Evolutionary conservation across 2,329 filamentous ascomycete genomes (phyloP).

Genomic region (Phyllosticta citrichinensis): DNA sequence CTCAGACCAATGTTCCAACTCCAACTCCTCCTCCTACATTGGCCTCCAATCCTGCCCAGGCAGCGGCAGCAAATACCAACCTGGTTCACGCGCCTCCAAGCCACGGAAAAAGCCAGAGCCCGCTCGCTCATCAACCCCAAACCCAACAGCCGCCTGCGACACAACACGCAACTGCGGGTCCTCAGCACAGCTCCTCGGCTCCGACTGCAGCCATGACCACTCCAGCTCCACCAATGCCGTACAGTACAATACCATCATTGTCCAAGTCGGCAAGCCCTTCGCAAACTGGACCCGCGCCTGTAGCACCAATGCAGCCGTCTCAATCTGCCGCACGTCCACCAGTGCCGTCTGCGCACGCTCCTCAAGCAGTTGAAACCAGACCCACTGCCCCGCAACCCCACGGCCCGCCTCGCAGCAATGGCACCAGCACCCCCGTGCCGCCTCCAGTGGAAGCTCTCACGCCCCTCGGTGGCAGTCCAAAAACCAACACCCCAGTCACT

Average conservation of each 20-base stretch:
- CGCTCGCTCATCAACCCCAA: not conserved
- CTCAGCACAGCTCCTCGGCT: not conserved
- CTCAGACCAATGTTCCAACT: not conserved
- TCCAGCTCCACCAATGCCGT: not conserved
- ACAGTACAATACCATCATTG: not conserved
- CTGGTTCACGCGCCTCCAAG: not conserved
- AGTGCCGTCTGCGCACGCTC: not conserved
- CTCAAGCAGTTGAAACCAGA: not conserved
- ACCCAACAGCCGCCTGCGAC: not conserved
- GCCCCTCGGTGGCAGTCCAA: constrained; percentile 3
- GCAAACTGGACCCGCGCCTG: not conserved
- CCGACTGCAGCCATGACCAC: not conserved
- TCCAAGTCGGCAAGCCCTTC: not conserved
- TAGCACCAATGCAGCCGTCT: not conserved
- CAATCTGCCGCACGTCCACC: not conserved
- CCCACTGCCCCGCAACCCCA: not conserved
- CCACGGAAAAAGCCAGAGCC: not conserved
- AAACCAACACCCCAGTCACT: not conserved
- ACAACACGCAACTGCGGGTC: not conserved
- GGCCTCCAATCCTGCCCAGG: not conserved
- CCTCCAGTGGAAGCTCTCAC: constrained; percentile 10
- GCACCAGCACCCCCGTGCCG: constrained; percentile 4
- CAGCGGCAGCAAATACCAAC: not conserved
- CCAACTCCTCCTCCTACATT: not conserved
- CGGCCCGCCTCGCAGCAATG: constrained; percentile 1